Conservation (phyloP, 257 asterid genomes). For the Coffea canephora region DNA sequence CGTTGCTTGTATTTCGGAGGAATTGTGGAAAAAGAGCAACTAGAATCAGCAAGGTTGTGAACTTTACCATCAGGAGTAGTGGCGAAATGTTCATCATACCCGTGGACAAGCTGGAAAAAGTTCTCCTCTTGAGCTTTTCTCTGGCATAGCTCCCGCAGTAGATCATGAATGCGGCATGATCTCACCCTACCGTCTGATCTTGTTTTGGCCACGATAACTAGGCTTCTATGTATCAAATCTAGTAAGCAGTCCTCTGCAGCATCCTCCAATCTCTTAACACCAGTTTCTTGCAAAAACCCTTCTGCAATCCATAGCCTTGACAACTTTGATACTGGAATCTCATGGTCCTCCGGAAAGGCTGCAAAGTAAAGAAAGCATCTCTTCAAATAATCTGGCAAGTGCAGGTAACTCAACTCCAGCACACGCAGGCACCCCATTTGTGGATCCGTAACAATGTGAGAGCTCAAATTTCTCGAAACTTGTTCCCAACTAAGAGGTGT, state of each 20-base stretch:
- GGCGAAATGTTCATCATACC: neutral
- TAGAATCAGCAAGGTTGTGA: neutral
- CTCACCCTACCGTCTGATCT: conserved; percentile 7
- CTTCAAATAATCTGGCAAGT: conserved; percentile 23
- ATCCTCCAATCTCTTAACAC: conserved; percentile 5
- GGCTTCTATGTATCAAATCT: conserved; percentile 14
- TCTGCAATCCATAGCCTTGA: conserved; percentile 18
- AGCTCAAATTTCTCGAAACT: conserved; percentile 19
- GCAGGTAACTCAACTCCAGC: conserved; percentile 28
- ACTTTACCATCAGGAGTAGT: neutral
- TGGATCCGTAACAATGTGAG: neutral
- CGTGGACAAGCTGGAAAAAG: neutral
- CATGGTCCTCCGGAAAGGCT: conserved; percentile 10
- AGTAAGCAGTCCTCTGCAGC: conserved; percentile 7
- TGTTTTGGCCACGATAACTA: neutral
- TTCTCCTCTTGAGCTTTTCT: conserved; percentile 9
- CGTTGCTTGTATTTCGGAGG: neutral
- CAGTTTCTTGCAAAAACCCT: conserved; percentile 1
- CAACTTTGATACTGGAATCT: conserved; percentile 9
- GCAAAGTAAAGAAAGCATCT: conserved; percentile 23
- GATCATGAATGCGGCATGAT: conserved; percentile 18
- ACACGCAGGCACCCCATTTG: neutral
- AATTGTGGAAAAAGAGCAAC: neutral
- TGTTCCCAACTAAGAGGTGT: conserved; percentile 21
- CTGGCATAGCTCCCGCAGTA: conserved; percentile 10